Evolutionary conservation across 352 stramenopile species (phyloP).

Genomic region (Pythium rishiriense): DNA sequence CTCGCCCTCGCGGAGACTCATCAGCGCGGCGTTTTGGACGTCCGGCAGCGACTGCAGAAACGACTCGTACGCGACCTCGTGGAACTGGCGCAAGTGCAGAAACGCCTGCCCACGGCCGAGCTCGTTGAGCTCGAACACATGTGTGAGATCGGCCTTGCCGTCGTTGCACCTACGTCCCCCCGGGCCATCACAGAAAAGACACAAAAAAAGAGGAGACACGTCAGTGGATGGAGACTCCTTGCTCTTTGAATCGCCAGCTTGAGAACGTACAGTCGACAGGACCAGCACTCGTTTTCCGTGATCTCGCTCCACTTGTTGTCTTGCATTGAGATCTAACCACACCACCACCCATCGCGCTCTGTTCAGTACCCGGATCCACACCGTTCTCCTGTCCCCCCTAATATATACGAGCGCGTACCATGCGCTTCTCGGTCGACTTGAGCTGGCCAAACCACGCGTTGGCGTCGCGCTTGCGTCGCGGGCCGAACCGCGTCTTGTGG

Average conservation of each 20-base stretch:
- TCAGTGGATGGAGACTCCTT: too few relatives aligned
- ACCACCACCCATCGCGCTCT: not conserved
- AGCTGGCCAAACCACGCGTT: conserved; percentile 72
- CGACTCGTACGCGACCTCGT: conserved; percentile 52
- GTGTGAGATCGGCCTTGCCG: conserved; percentile 50
- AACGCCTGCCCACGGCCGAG: conserved; percentile 59
- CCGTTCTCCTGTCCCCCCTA: not conserved
- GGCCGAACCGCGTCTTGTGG: conserved; percentile 68
- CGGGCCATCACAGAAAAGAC: conserved; percentile 12
- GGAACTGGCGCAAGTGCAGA: conserved; percentile 58
- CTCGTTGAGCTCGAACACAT: conserved; percentile 68
- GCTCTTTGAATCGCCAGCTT: not conserved
- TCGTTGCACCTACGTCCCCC: conserved; percentile 67
- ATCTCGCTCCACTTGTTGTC: conserved; percentile 87
- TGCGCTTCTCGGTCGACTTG: conserved; percentile 85
- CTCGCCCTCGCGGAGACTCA: conserved; percentile 7
- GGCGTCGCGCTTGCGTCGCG: conserved; percentile 67
- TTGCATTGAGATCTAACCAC: conserved; percentile 83
- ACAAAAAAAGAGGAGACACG: not conserved
- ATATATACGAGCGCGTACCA: conserved; percentile 35
- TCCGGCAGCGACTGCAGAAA: conserved; percentile 53
- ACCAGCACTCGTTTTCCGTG: conserved; percentile 72
- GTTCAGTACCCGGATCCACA: too few relatives aligned
- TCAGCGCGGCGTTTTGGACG: conserved; percentile 19
- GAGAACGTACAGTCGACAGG: conserved; percentile 50